Conservation (phyloP, 495 filamentous ascomycete species). For the Jackrogersella multiformis region DNA sequence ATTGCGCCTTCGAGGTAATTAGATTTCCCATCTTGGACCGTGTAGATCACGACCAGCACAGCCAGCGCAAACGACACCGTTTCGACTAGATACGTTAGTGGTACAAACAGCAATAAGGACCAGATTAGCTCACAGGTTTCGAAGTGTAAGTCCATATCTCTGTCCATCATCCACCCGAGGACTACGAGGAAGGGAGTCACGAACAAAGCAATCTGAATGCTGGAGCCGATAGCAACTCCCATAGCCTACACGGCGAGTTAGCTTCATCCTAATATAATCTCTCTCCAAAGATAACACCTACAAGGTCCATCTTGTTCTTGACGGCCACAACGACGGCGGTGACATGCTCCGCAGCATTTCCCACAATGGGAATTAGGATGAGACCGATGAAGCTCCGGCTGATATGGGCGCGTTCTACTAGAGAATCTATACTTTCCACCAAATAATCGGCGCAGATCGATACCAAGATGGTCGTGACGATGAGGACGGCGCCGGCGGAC, state of each 20-base stretch:
- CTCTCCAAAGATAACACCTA: conserved; percentile 10
- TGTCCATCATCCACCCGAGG: conserved; percentile 81
- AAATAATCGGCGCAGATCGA: conserved; percentile 92
- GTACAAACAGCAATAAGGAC: background rate
- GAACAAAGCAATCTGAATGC: conserved; percentile 92
- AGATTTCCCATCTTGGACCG: conserved; percentile 91
- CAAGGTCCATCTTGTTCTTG: conserved; percentile 96
- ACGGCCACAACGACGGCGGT: conserved; percentile 91
- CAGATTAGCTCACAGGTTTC: conserved; percentile 62
- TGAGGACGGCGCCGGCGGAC: conserved; percentile 75
- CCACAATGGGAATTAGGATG: conserved; percentile 94
- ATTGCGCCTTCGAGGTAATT: conserved; percentile 96
- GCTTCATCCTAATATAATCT: background rate
- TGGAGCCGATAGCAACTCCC: conserved; percentile 90
- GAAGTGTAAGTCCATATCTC: conserved; percentile 91
- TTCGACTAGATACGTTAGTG: conserved; percentile 66
- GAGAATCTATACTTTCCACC: conserved; percentile 89
- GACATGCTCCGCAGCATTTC: conserved; percentile 97
- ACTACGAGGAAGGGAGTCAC: conserved; percentile 93
- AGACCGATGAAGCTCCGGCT: conserved; percentile 97
- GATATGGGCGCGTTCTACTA: conserved; percentile 84
- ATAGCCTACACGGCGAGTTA: conserved; percentile 66
- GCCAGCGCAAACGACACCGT: conserved; percentile 93
- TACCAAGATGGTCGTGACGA: conserved; percentile 83
- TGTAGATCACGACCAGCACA: conserved; percentile 89